Evolutionary conservation across 2,329 filamentous ascomycete species (phyloP), one percentile per base, ranked within the genome.

Genomic region (Cadophora gregata): DNA sequence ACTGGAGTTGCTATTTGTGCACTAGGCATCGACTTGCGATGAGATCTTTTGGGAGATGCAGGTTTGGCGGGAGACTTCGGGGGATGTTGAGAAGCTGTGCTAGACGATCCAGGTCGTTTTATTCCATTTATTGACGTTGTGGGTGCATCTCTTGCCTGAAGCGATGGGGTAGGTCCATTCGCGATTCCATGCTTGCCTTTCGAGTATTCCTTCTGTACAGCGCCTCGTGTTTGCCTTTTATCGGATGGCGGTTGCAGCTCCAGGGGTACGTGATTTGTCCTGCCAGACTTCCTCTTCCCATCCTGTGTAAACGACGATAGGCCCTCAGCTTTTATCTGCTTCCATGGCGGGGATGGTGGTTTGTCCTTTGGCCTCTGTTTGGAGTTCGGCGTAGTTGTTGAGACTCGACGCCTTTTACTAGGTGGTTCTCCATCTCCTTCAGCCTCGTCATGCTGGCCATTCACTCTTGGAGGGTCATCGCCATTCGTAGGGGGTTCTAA

Each of bases 311-410:
- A 94, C 0, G 92, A 91, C 3, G 95, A 96, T 25, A 96, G 96
- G 0, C 96, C 96, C 31, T 97, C 92, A 48, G 91, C 93, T 67
- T 86, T 86, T 69, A 92, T 86, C 75, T 88, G 92, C 82, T 96
- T 98, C 96, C 96, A 99, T 25, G 96, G 96, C 71, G 96, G 96
- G 70, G 95, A 98, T 67, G 85, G 84, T 62, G 82, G 81, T 80
- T 89, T 82, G 75, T 79, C 48, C 50, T 63, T 63, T 14, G 51
- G 36, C n/a, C 31, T 56, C 38, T 45, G 75, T 68, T 82, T 79
- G 69, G 82, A 77, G 67, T 79, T 70, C 64, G 82, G 81, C 27
- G 81, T 84, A 69, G 77, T 76, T 10, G 84, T 81, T 69, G 81
- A 82, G 33, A 86, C 83, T 77, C 88, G 88, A 69, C 88, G 88